Percentiles rank a stretch among this genome's conserved stretches.
These are phyloP conservation scores for Narthecium ossifragum DNA, from an alignment of 106 monocot species.

Conservation along the genomic window DNA sequence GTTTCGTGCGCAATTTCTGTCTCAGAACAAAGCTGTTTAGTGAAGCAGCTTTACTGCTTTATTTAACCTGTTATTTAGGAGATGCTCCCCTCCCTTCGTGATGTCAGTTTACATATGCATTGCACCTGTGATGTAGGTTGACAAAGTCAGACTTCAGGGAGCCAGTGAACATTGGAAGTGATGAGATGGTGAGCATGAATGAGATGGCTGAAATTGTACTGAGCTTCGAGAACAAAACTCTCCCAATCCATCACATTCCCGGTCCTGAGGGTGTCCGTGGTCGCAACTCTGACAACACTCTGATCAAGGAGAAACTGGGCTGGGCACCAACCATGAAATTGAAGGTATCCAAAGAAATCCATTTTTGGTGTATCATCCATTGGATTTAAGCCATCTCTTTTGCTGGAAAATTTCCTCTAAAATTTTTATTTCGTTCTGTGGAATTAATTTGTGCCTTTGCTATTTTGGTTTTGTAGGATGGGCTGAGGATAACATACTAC, in stretches of 20 bases:
- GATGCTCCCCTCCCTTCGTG: constrained; percentile 1
- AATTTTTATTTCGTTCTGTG: too few species aligned
- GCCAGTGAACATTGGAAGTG: constrained; percentile 89
- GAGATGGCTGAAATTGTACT: constrained; percentile 89
- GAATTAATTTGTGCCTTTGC: too few species aligned
- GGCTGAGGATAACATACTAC: constrained; percentile 86
- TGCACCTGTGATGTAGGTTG: too few species aligned
- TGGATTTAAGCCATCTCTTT: too few species aligned
- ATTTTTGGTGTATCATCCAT: too few species aligned
- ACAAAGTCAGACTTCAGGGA: constrained; percentile 88
- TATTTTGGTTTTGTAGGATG: too few species aligned
- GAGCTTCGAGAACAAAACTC: constrained; percentile 76
- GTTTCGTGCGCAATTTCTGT: too few species aligned
- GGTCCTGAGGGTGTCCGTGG: constrained; percentile 97
- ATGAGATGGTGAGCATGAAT: constrained; percentile 95
- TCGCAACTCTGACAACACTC: constrained; percentile 88
- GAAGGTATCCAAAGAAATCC: constrained; percentile 68
- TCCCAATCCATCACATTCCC: constrained; percentile 95
- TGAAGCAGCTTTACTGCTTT: too few species aligned
- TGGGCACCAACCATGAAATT: constrained; percentile 97
- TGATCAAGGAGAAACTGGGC: constrained; percentile 90
- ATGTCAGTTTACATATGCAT: neutral
- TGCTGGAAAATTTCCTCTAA: too few species aligned
- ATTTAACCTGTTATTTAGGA: too few species aligned
- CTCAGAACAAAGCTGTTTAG: too few species aligned